These are phyloP conservation scores for Abrus pulchellus DNA, from an alignment of 306 rosid genomes.

Conservation along the genomic window DNA sequence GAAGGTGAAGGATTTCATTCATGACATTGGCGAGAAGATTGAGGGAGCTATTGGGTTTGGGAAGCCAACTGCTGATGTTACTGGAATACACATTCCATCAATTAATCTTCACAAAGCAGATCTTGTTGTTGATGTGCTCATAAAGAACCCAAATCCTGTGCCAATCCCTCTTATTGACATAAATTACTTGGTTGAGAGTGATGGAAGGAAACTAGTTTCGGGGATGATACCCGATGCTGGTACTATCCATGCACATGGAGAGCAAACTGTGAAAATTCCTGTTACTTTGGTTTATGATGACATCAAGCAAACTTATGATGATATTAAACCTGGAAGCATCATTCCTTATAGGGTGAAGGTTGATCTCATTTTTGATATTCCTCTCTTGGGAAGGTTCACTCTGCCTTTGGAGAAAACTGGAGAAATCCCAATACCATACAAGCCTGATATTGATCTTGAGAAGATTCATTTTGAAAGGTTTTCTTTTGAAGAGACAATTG, in stretches of 20 bases:
- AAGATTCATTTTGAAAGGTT: conserved; percentile 78
- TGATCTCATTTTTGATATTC: conserved; percentile 88
- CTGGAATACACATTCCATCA: conserved; percentile 68
- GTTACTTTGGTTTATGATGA: conserved; percentile 78
- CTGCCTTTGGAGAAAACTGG: conserved; percentile 92
- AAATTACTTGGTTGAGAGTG: conserved; percentile 85
- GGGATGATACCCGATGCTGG: conserved; percentile 98
- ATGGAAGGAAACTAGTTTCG: conserved; percentile 85
- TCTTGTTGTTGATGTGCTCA: conserved; percentile 81
- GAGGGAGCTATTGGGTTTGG: conserved; percentile 90
- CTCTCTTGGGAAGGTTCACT: conserved; percentile 84
- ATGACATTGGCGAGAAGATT: conserved; percentile 94
- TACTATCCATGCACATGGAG: conserved; percentile 86
- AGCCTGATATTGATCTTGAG: conserved; percentile 92
- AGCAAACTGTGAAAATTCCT: conserved; percentile 84
- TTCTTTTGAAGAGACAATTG: conserved; percentile 90
- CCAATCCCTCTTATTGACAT: conserved; percentile 93
- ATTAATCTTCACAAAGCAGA: conserved; percentile 82
- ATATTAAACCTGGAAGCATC: conserved; percentile 84
- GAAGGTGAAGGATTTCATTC: conserved; percentile 92
- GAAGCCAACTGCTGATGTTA: conserved; percentile 90
- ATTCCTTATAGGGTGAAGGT: conserved; percentile 85
- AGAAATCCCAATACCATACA: conserved; percentile 93
- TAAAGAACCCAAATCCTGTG: conserved; percentile 91
- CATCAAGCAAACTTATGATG: conserved; percentile 76